Percentiles rank a stretch among this genome's conserved stretches.
phyloP scores from a whole-genome alignment of 2,329 filamentous ascomycete genomes.

The Daldinia sp. region DNA sequence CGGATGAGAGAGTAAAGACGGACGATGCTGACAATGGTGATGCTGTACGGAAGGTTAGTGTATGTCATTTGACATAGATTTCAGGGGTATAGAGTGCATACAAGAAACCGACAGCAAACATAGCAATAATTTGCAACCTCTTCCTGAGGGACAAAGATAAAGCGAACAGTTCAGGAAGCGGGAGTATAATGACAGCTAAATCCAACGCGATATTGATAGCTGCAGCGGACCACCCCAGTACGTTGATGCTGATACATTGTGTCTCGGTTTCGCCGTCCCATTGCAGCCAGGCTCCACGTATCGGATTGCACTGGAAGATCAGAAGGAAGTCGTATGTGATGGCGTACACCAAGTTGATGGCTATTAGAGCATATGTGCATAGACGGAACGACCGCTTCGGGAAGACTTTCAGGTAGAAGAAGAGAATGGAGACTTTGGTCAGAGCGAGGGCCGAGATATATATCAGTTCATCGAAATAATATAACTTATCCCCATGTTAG shows the following conservation, averaged over 20 bases:
- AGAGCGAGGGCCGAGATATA: slow-evolving; percentile 50
- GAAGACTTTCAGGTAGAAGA: slow-evolving; percentile 55
- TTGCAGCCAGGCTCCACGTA: slow-evolving; percentile 49
- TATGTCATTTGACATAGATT: background rate
- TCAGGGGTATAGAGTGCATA: slow-evolving; percentile 27
- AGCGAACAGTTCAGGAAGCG: slow-evolving; percentile 49
- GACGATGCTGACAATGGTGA: slow-evolving; percentile 50
- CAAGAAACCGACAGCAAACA: slow-evolving; percentile 54
- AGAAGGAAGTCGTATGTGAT: slow-evolving; percentile 48
- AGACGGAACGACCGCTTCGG: slow-evolving; percentile 48
- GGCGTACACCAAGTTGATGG: slow-evolving; percentile 46
- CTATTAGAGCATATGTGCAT: slow-evolving; percentile 47
- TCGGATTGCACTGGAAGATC: slow-evolving; percentile 51
- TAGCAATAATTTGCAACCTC: slow-evolving; percentile 52
- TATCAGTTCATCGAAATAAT: slow-evolving; percentile 50
- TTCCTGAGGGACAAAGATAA: slow-evolving; percentile 50
- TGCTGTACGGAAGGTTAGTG: slow-evolving; percentile 39
- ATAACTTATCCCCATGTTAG: slow-evolving; percentile 41
- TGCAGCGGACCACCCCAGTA: slow-evolving; percentile 51
- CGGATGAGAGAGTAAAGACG: slow-evolving; percentile 48
- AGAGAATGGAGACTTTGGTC: slow-evolving; percentile 54
- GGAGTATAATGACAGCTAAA: slow-evolving; percentile 50
- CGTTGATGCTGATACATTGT: slow-evolving; percentile 51
- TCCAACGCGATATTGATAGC: slow-evolving; percentile 52
- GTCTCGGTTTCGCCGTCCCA: slow-evolving; percentile 53